Percentiles rank a stretch among this genome's conserved stretches.
Evolutionary conservation across 2,329 filamentous ascomycete species (phyloP).

Genomic region (Pyrenochaeta sp.): DNA sequence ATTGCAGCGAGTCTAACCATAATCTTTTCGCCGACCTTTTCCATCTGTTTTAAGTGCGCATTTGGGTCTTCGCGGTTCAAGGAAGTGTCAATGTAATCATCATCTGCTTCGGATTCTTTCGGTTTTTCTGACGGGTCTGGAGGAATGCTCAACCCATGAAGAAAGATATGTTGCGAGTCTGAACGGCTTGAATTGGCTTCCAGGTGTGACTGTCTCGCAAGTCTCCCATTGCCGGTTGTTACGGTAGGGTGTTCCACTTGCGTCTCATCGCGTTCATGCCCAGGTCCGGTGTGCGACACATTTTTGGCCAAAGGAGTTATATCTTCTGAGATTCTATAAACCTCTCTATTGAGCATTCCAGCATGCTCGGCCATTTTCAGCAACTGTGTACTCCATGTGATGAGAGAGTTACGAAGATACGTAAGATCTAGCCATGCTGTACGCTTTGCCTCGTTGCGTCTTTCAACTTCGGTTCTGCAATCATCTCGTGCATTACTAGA

Average conservation of each 20-base stretch:
- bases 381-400: constrained; percentile 27
- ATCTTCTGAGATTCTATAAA: neutral
- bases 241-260: too few relatives aligned
- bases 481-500: neutral
- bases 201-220: too few relatives aligned
- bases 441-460: constrained; percentile 17
- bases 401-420: constrained; percentile 23
- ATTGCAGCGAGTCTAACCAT: constrained; percentile 14
- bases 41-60: neutral
- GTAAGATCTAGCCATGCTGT: constrained; percentile 23
- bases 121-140: too few relatives aligned
- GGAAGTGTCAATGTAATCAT: neutral
- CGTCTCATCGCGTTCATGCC: too few relatives aligned
- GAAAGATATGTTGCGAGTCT: too few relatives aligned
- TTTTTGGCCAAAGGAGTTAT: too few relatives aligned
- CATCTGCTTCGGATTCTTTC: too few relatives aligned
- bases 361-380: constrained; percentile 17
- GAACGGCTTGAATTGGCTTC: too few relatives aligned
- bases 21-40: constrained; percentile 15
- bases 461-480: constrained; percentile 6
- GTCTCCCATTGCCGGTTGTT: too few relatives aligned
- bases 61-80: neutral
- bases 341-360: neutral
- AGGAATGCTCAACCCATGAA: too few relatives aligned
- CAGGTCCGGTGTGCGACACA: too few relatives aligned